Percentiles rank a stretch among this genome's conserved stretches.
These are phyloP conservation scores for Starmerella floris DNA, from an alignment of 805 yeast species.

Conservation along the genomic window DNA sequence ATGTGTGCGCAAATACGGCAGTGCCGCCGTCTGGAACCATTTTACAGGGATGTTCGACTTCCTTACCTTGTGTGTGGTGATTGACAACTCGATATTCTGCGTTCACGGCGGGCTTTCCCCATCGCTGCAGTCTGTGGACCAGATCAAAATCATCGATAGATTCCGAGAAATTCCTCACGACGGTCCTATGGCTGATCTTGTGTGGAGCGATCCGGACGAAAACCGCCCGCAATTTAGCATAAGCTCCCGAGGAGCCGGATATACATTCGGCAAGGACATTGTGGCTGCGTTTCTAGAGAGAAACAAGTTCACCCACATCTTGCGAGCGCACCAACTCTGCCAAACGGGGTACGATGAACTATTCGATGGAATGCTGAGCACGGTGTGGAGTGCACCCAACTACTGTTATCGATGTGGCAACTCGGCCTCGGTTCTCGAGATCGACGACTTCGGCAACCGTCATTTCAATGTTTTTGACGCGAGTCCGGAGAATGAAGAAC, in stretches of 20 bases:
- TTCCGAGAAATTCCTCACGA: constrained; percentile 95
- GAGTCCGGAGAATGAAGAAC: constrained; percentile 77
- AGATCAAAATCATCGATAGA: constrained; percentile 77
- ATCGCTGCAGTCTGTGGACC: constrained; percentile 84
- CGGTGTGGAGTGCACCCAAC: constrained; percentile 98
- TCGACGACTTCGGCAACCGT: constrained; percentile 51
- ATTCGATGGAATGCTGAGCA: constrained; percentile 79
- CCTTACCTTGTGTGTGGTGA: constrained; percentile 74
- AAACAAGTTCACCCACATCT: constrained; percentile 65
- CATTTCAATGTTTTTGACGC: constrained; percentile 91
- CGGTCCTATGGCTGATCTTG: constrained; percentile 98
- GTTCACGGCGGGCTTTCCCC: constrained; percentile 97
- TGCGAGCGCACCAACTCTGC: constrained; percentile 92
- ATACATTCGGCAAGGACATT: constrained; percentile 83
- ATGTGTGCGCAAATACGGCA: constrained; percentile 78
- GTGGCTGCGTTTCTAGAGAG: constrained; percentile 72
- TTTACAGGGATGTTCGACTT: constrained; percentile 91
- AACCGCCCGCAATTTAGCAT: constrained; percentile 66
- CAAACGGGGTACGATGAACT: constrained; percentile 90
- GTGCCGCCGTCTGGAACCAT: constrained; percentile 67
- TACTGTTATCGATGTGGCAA: constrained; percentile 96
- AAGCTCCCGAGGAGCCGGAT: constrained; percentile 95
- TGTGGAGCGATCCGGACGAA: constrained; percentile 97
- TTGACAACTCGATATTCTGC: constrained; percentile 80
- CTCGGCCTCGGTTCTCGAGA: constrained; percentile 91